Conservation (phyloP, 2,329 filamentous ascomycete species). For the Diplodia seriata region DNA sequence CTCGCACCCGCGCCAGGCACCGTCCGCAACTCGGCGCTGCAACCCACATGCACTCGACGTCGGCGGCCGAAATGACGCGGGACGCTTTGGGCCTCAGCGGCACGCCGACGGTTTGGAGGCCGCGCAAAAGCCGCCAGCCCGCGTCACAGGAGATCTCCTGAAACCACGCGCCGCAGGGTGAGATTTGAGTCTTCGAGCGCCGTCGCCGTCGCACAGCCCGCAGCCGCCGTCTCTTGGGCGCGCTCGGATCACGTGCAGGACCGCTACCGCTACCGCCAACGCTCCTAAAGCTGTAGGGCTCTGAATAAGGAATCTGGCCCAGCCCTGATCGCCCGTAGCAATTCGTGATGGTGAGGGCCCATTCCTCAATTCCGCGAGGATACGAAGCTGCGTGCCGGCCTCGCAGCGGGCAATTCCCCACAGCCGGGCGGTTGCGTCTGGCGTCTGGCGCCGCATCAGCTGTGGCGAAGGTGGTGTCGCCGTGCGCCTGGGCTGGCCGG, state of each 20-base stretch:
- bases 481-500: slow-evolving; percentile 17
- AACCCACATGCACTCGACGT: background rate
- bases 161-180: slow-evolving; percentile 19
- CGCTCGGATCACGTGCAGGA: slow-evolving; percentile 23
- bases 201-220: slow-evolving; percentile 16
- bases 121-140: slow-evolving; percentile 6
- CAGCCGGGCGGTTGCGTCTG: background rate
- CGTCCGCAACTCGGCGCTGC: background rate
- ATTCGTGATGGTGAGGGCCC: slow-evolving; percentile 2
- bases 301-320: slow-evolving; percentile 21
- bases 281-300: slow-evolving; percentile 7
- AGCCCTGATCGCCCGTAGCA: slow-evolving; percentile 21
- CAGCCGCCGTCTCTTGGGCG: slow-evolving; percentile 5
- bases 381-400: slow-evolving; percentile 14
- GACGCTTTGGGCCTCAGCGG: slow-evolving; percentile 30
- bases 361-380: slow-evolving; percentile 25
- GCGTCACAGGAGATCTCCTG: slow-evolving; percentile 29
- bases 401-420: slow-evolving; percentile 17
- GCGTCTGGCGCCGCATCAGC: slow-evolving; percentile 19
- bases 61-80: slow-evolving; percentile 22
- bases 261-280: background rate
- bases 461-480: slow-evolving; percentile 24
- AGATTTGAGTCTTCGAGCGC: slow-evolving; percentile 20
- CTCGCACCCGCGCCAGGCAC: slow-evolving; percentile 16
- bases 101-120: slow-evolving; percentile 19